Percentiles rank a stretch among this genome's conserved stretches.
phyloP scores from a whole-genome alignment of 352 stramenopile genomes.

The Pythium pectinolyticum region DNA sequence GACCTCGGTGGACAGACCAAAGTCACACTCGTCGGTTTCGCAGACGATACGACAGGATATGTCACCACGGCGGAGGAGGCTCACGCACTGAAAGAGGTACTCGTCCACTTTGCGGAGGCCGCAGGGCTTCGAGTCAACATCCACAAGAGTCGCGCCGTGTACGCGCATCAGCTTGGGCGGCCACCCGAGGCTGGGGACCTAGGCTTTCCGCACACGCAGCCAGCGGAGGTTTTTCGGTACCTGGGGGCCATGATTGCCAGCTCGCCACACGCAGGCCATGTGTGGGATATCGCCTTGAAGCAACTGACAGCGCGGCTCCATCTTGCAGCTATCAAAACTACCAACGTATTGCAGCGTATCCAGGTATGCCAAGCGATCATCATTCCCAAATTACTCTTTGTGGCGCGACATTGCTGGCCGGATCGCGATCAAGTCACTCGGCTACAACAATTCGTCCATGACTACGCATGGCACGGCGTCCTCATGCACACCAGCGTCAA shows the following conservation, averaged over 20 bases:
- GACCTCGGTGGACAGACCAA: not conserved
- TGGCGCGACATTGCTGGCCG: not conserved
- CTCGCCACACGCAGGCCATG: not conserved
- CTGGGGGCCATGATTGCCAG: not conserved
- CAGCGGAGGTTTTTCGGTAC: not conserved
- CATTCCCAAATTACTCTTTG: slow-evolving; percentile 15
- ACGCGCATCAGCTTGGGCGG: not conserved
- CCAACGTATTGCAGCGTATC: slow-evolving; percentile 8
- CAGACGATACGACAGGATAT: slow-evolving; percentile 10
- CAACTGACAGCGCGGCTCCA: slow-evolving; percentile 10
- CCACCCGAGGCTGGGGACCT: not conserved
- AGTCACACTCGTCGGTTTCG: not conserved
- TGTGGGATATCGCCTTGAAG: not conserved
- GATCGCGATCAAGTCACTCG: too few species aligned
- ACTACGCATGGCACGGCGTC: slow-evolving; percentile 1
- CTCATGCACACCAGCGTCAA: not conserved
- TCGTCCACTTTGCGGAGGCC: not conserved
- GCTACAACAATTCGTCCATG: not conserved
- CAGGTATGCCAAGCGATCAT: slow-evolving; percentile 1
- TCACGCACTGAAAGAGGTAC: not conserved
- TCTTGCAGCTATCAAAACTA: slow-evolving; percentile 15
- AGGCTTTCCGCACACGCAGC: not conserved
- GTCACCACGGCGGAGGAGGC: not conserved
- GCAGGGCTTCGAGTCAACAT: slow-evolving; percentile 3
- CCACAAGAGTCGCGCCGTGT: not conserved